phyloP scores from a whole-genome alignment of 192 early-diverging fungal species.

The Diversispora epigaea region DNA sequence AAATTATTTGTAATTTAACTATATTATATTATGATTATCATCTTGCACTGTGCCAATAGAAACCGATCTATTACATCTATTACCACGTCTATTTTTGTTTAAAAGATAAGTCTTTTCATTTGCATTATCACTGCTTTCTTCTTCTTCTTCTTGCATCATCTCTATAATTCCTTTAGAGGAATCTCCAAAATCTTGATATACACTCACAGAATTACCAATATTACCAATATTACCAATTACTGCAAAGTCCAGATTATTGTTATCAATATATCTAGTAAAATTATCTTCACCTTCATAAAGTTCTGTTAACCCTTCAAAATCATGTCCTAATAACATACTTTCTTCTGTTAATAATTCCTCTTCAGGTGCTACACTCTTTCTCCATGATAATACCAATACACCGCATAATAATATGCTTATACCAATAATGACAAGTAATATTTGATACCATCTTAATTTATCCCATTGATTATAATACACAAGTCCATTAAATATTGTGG shows the following conservation, averaged over 20 bases:
- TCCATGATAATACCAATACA: conserved; percentile 66
- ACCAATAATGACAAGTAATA: conserved; percentile 66
- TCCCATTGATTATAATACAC: conserved; percentile 77
- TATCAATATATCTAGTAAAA: not conserved
- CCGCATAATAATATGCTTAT: conserved; percentile 63
- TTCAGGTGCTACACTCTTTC: conserved; percentile 31
- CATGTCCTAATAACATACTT: conserved; percentile 4
- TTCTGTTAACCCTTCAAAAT: conserved; percentile 25
- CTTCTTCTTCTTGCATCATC: conserved; percentile 10
- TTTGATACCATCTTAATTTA: conserved; percentile 57
- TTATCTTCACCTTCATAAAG: conserved; percentile 6
- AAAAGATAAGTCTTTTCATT: conserved; percentile 17
- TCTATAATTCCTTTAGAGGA: not conserved
- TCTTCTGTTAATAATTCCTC: conserved; percentile 17
- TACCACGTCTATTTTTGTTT: not conserved
- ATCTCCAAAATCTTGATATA: not conserved
- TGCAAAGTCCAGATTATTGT: not conserved
- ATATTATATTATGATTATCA: not conserved
- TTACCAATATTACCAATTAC: not conserved
- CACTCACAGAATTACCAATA: not conserved
- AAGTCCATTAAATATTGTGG: conserved; percentile 73
- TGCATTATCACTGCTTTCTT: not conserved
- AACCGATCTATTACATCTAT: not conserved
- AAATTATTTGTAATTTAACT: not conserved
- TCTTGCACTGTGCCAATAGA: not conserved